Evolutionary conservation across 257 asterid species (phyloP), one percentile per base, ranked within the genome.

Genomic region (Catharanthus roseus): DNA sequence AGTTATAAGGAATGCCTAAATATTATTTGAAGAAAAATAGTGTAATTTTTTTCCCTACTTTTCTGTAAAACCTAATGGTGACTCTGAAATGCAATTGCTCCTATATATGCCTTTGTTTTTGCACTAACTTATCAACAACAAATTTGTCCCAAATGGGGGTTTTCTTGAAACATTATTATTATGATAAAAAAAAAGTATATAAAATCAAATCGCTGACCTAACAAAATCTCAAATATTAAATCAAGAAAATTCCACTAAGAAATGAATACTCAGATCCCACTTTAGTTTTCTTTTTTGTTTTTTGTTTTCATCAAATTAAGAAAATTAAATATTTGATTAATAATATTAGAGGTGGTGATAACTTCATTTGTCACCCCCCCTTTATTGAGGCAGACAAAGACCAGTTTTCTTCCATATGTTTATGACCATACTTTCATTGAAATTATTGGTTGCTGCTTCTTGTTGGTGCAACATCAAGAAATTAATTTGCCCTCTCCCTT

Each of bases 21-120:
- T n/a, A n/a, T n/a, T n/a, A n/a, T 38, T 38, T 3, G 8, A 38
- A 38, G 5, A 38, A 38, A 38, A 38, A 8, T 38, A 38, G 42
- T 38, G 42, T 38, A 38, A 3, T 3, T 3, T 60, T 11, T n/a
- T 31, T 12, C 23, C 23, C 41, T 51, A 34, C 19, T 34, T 45
- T 23, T 23, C 55, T 5, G 3, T 56, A 47, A 16, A 65, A 16
- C 80, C 69, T 54, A 76, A 65, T 55, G 1, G 69, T 76, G 80
- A 76, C 80, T 71, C 67, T 71, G 80, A 76, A 76, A 76, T 71
- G 80, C 76, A 76, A 65, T 65, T 55, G 69, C 68, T 65, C 76
- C 49, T 76, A 76, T 76, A 41, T 36, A 55, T 36, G 18, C 26
- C 69, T 28, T 38, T 38, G n/a, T n/a, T 8, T 38, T 10, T 60